These are phyloP conservation scores for Zizania latifolia DNA, from an alignment of 176 grass and related monocot genomes.

Conservation along the genomic window DNA sequence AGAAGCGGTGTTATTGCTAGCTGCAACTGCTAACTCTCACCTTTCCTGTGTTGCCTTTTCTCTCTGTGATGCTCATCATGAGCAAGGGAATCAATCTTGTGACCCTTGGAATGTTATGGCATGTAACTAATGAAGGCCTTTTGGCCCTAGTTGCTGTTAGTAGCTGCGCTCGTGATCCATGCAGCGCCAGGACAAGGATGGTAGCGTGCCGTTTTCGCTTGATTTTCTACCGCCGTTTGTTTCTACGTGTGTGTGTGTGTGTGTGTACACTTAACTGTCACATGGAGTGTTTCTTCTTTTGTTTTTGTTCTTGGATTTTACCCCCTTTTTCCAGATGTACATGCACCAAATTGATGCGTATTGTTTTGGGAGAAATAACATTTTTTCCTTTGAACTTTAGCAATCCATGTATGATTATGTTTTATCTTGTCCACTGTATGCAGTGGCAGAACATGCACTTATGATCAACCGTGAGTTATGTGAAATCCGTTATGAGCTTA, in stretches of 20 bases:
- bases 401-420: background rate
- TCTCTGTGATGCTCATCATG: background rate
- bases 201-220: background rate
- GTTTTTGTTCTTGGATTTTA: background rate
- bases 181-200: background rate
- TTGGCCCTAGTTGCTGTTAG: constrained; percentile 15
- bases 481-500: no score
- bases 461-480: no score
- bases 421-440: no score
- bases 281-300: background rate
- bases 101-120: constrained; percentile 35
- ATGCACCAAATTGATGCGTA: background rate
- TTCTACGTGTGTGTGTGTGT: background rate
- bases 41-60: background rate
- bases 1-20: background rate
- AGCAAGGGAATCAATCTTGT: constrained; percentile 13
- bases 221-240: constrained; percentile 18
- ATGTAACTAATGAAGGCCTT: background rate
- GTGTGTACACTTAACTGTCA: background rate
- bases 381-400: background rate
- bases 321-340: background rate
- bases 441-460: no score
- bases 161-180: constrained; percentile 35
- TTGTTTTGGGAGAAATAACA: background rate
- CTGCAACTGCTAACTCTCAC: background rate